Conservation (phyloP, 140 eudicot genomes). For the Flaveria floridana region DNA sequence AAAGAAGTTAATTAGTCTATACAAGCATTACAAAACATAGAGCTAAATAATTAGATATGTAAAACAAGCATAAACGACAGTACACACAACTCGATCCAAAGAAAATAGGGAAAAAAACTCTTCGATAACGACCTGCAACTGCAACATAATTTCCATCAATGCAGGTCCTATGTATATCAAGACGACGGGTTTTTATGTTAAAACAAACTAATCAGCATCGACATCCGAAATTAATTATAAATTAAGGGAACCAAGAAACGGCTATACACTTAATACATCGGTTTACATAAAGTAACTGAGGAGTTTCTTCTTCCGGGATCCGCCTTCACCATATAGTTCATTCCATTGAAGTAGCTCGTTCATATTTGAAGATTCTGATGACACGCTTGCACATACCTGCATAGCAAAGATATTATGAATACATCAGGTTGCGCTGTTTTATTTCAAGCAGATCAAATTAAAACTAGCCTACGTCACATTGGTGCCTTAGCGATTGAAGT, state of each 20-base stretch:
- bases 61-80: conserved; percentile 33
- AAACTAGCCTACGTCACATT: no score
- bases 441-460: neutral
- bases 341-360: conserved; percentile 90
- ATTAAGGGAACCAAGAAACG: conserved; percentile 21
- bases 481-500: no score
- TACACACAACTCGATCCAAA: conserved; percentile 29
- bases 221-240: conserved; percentile 30
- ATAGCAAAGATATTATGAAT: neutral
- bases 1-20: conserved; percentile 41
- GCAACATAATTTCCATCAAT: conserved; percentile 44
- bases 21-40: conserved; percentile 31
- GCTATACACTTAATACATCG: conserved; percentile 47
- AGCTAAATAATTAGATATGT: conserved; percentile 27
- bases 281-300: conserved; percentile 94
- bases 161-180: conserved; percentile 39
- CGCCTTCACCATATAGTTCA: conserved; percentile 97
- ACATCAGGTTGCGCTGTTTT: neutral
- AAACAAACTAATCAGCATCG: conserved; percentile 22
- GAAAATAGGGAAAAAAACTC: conserved; percentile 17
- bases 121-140: conserved; percentile 32
- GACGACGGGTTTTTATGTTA: conserved; percentile 29
- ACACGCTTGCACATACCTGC: conserved; percentile 95
- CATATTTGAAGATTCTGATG: conserved; percentile 90
- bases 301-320: conserved; percentile 79